Percentiles rank a stretch among this genome's conserved stretches.
Evolutionary conservation across 1,139 yeast species (phyloP).

Genomic region (Yamadazyma taylorii): DNA sequence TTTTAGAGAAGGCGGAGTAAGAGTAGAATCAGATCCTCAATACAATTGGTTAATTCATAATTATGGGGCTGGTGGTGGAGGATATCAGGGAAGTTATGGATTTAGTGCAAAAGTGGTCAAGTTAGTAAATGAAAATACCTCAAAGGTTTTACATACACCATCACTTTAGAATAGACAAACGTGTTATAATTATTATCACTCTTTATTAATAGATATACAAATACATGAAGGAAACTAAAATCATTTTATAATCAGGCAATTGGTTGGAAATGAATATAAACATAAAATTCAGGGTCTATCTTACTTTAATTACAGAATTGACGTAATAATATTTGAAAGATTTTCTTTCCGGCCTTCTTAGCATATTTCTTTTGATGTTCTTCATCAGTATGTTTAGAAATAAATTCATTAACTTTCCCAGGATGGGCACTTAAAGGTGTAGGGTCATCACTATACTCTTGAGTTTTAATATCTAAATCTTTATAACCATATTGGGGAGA

Average conservation of each 20-base stretch:
- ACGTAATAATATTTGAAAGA: slow-evolving; percentile 23
- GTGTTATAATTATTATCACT: too few relatives aligned
- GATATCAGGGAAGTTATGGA: slow-evolving; percentile 53
- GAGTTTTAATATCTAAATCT: slow-evolving; percentile 31
- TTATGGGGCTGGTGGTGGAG: slow-evolving; percentile 57
- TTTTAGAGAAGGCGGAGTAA: slow-evolving; percentile 42
- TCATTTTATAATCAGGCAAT: slow-evolving; percentile 3
- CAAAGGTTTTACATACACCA: slow-evolving; percentile 4
- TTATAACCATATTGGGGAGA: slow-evolving; percentile 35
- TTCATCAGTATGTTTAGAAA: slow-evolving; percentile 31
- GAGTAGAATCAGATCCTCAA: slow-evolving; percentile 38
- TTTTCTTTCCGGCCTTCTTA: slow-evolving; percentile 25
- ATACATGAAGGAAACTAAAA: background rate
- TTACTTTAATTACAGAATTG: slow-evolving; percentile 20
- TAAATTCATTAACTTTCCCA: slow-evolving; percentile 28
- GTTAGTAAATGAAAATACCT: slow-evolving; percentile 6
- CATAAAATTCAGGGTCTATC: too few relatives aligned
- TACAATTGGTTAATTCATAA: slow-evolving; percentile 44
- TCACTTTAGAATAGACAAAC: slow-evolving; percentile 2
- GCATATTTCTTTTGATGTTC: slow-evolving; percentile 44
- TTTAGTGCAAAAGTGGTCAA: slow-evolving; percentile 29
- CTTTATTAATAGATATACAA: background rate
- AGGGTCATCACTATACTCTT: slow-evolving; percentile 34
- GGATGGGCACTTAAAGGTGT: slow-evolving; percentile 33
- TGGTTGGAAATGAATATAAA: too few relatives aligned